Evolutionary conservation across 2,329 filamentous ascomycete species (phyloP).

Genomic region (Ophiostoma fasciatum): DNA sequence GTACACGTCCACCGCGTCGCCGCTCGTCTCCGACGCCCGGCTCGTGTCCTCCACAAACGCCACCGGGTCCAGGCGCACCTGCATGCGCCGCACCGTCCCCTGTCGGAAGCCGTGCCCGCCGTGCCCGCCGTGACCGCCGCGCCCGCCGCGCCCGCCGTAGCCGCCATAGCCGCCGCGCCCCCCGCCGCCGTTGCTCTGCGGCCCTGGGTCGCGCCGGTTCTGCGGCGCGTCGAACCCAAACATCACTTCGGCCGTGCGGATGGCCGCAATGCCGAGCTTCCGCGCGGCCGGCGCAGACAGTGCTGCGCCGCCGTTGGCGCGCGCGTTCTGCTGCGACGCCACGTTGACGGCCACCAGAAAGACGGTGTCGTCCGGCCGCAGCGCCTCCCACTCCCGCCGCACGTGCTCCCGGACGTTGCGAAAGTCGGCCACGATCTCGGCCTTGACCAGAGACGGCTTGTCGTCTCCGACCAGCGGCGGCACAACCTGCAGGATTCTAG

Average conservation of each 20-base stretch:
- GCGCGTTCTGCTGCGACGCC: conserved; percentile 36
- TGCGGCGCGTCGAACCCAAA: conserved; percentile 78
- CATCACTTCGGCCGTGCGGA: conserved; percentile 74
- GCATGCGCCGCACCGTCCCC: conserved; percentile 50
- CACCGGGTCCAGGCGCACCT: conserved; percentile 66
- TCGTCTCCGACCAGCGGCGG: conserved; percentile 72
- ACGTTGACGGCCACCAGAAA: conserved; percentile 71
- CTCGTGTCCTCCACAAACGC: conserved; percentile 68
- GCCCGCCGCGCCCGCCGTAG: conserved; percentile 39
- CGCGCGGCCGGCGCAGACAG: conserved; percentile 37
- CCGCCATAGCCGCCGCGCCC: conserved; percentile 14
- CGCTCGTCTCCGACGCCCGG: conserved; percentile 36
- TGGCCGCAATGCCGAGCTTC: conserved; percentile 49
- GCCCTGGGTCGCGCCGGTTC: too few species aligned
- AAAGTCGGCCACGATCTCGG: conserved; percentile 75
- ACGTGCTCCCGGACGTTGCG: conserved; percentile 62
- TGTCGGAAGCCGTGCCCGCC: conserved; percentile 39
- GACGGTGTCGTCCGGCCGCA: conserved; percentile 76
- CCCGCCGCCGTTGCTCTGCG: conserved; percentile 46
- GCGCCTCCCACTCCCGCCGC: conserved; percentile 75
- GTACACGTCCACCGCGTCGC: conserved; percentile 71
- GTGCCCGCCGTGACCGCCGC: too few species aligned
- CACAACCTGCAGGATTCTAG: conserved; percentile 63
- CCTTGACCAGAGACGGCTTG: conserved; percentile 69
- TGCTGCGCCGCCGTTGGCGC: conserved; percentile 34